Base-by-base conservation (phyloP, 805 yeast genomes). In the Ogataea trehaloabstinens region DNA sequence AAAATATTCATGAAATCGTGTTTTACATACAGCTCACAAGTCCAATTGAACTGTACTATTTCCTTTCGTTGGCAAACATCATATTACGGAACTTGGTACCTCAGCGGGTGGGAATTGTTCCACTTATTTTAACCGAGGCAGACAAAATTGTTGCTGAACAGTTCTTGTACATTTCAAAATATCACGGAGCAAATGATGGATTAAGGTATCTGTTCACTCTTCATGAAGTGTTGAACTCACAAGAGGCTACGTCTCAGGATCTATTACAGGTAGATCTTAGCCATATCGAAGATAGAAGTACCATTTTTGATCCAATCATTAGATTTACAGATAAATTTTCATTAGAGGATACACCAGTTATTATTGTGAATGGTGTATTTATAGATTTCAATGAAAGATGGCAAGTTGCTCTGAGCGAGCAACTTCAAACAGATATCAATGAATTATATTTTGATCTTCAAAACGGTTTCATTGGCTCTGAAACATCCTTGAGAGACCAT, bases 41-140 rank as follows among this genome's bases (percentile, higher is more conserved):
- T 44, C 64, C 66, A 11, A 62, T 66, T 2, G 82, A 85, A 42
- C 51, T 82, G 15, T 56, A 65, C 13, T 75, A 73, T 2, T 58
- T 81, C 20, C 60, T 73, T 15, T 66, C 81, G 6, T 65, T 79
- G 24, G 51, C 82, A 2, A 67, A 70, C 19, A 59, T 74, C 2
- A 64, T 79, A 2, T 52, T 79, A n/a, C 67, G 71, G 10, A 72
- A 76, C 30, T 77, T 78, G 1, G 70, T 85, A 13, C 86, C 96
- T 0, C 84, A 89, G 47, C 83, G 90, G 58, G 55, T 91, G 36
- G 99, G 97, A 5, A 45, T 91, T 3, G 66, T 91, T n/a, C 95
- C 98, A 0, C 41, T 84, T 2, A 53, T 61, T 6, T 60, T 55
- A 5, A 41, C 51, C 10, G 49, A 41, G 3, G 28, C 35, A 6